phyloP scores from a whole-genome alignment of 164 flowering plant species.

The Dillenia suffruticosa region DNA sequence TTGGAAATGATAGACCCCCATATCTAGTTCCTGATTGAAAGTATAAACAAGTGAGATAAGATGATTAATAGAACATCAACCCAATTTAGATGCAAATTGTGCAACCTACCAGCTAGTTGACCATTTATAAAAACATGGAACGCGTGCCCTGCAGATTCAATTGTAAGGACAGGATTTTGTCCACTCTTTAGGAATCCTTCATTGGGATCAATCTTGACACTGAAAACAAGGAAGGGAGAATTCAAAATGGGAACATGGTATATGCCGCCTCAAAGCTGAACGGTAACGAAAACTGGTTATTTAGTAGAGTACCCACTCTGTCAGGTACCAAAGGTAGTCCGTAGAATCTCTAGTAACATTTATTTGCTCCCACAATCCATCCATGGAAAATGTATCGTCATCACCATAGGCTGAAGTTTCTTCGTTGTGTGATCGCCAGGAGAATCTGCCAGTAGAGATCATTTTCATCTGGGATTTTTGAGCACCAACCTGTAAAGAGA shows the following conservation, averaged over 20 bases:
- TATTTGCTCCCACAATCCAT: slow-evolving; percentile 71
- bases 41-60: background rate
- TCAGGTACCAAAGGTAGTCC: slow-evolving; percentile 89
- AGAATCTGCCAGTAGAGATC: slow-evolving; percentile 33
- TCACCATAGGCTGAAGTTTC: slow-evolving; percentile 42
- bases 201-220: slow-evolving; percentile 47
- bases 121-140: slow-evolving; percentile 81
- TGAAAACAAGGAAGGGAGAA: slow-evolving; percentile 16
- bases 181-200: slow-evolving; percentile 68
- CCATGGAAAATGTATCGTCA: slow-evolving; percentile 30
- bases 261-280: too few relatives aligned
- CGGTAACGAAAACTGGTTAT: too few relatives aligned
- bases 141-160: slow-evolving; percentile 87
- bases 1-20: slow-evolving; percentile 62
- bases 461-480: slow-evolving; percentile 46
- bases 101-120: slow-evolving; percentile 51
- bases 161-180: slow-evolving; percentile 52
- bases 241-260: too few relatives aligned
- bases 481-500: slow-evolving; percentile 43
- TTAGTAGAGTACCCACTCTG: slow-evolving; percentile 54
- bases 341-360: slow-evolving; percentile 64
- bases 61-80: too few relatives aligned
- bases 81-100: background rate
- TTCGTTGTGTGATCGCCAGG: slow-evolving; percentile 81
- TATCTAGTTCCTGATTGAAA: slow-evolving; percentile 57